Conservation (phyloP, 305 asterid genomes). For the Fraxinus ornus region DNA sequence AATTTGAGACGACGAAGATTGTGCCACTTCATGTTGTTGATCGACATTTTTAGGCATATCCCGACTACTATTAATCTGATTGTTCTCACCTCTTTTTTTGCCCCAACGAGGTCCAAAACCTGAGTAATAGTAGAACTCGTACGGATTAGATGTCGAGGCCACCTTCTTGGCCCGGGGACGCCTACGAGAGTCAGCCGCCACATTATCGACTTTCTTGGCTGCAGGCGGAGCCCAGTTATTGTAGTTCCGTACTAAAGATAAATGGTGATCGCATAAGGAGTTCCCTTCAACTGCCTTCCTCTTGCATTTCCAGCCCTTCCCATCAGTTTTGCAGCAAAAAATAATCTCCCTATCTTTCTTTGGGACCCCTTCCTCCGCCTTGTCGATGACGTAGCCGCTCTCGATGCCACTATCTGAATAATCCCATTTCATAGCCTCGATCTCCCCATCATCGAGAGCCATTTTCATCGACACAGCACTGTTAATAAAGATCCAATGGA, state of each 20-base stretch:
- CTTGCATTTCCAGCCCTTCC: slow-evolving; percentile 59
- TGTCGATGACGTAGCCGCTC: neutral
- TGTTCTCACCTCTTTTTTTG: slow-evolving; percentile 45
- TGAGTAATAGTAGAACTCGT: slow-evolving; percentile 60
- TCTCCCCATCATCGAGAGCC: neutral
- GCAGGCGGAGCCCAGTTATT: slow-evolving; percentile 17
- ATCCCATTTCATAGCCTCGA: neutral
- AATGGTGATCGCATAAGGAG: slow-evolving; percentile 51
- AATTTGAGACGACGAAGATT: slow-evolving; percentile 7
- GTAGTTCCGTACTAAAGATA: slow-evolving; percentile 29
- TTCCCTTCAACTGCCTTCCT: slow-evolving; percentile 36
- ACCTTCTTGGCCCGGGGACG: slow-evolving; percentile 35
- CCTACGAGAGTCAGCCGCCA: slow-evolving; percentile 23
- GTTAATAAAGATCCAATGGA: neutral
- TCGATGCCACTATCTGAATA: neutral
- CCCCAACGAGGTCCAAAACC: slow-evolving; percentile 81
- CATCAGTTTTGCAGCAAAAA: slow-evolving; percentile 48
- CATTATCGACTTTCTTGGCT: slow-evolving; percentile 20
- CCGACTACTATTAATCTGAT: neutral
- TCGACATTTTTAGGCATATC: neutral
- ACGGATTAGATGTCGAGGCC: slow-evolving; percentile 32
- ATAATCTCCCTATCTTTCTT: neutral
- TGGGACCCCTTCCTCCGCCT: slow-evolving; percentile 9
- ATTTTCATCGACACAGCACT: neutral
- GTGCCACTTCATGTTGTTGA: neutral